phyloP scores from a whole-genome alignment of 2,329 filamentous ascomycete genomes.

The Fusarium globosum region DNA sequence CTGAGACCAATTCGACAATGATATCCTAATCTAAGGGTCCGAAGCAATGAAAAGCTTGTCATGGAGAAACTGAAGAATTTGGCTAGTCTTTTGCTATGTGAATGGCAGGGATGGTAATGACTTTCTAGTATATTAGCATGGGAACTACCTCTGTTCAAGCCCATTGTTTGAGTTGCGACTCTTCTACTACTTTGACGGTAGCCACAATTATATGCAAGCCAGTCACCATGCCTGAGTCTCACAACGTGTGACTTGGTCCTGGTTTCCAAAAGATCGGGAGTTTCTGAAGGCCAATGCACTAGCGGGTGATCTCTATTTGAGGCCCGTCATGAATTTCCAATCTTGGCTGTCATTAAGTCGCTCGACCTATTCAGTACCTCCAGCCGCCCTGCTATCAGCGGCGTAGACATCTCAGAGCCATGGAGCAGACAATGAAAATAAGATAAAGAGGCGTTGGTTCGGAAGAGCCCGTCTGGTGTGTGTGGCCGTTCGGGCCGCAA shows the following conservation, averaged over 20 bases:
- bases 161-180: not conserved
- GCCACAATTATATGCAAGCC: not conserved
- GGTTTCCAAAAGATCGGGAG: not conserved
- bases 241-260: not conserved
- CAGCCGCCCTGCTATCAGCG: not conserved
- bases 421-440: not conserved
- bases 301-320: constrained; percentile 17
- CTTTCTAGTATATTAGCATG: not conserved
- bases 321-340: constrained; percentile 22
- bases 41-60: not conserved
- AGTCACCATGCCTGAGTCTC: not conserved
- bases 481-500: not conserved
- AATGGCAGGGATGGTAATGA: not conserved
- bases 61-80: not conserved
- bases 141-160: not conserved
- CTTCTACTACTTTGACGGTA: not conserved
- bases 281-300: constrained; percentile 11
- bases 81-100: not conserved
- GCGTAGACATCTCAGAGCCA: not conserved
- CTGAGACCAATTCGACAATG: not conserved
- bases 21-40: not conserved
- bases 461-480: not conserved
- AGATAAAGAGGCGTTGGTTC: not conserved
- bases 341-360: not conserved
- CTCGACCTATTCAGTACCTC: constrained; percentile 8